Percentiles rank a stretch among this genome's conserved stretches.
Conservation (phyloP, 2,329 filamentous ascomycete species). For the Hypoxylon sp. region DNA sequence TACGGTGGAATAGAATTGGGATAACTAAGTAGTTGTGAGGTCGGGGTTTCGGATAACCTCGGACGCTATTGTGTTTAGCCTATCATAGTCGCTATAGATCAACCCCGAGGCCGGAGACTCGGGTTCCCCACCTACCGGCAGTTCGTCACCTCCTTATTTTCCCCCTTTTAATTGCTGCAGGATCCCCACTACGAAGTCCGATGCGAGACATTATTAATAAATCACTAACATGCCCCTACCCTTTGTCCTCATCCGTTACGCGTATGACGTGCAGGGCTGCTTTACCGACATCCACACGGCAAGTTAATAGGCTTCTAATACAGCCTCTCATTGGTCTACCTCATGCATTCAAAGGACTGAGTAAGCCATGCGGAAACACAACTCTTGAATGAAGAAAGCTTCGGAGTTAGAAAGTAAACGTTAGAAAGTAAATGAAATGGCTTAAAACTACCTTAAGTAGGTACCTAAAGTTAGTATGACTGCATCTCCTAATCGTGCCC, state of each 20-base stretch:
- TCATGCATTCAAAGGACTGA: not conserved
- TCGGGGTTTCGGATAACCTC: slow-evolving; percentile 45
- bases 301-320: not conserved
- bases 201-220: slow-evolving; percentile 32
- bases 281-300: slow-evolving; percentile 2
- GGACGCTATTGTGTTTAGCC: slow-evolving; percentile 42
- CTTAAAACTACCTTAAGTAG: too few species aligned
- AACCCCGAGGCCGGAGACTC: slow-evolving; percentile 43
- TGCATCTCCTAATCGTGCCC: not conserved
- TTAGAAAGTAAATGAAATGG: not conserved
- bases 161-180: slow-evolving; percentile 11
- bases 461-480: not conserved
- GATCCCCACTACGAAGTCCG: slow-evolving; percentile 19
- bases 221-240: slow-evolving; percentile 21
- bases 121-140: slow-evolving; percentile 44
- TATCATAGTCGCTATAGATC: slow-evolving; percentile 33
- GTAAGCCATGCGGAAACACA: not conserved
- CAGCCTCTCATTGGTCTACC: slow-evolving; percentile 17
- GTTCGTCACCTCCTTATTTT: slow-evolving; percentile 33
- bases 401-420: not conserved
- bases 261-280: slow-evolving; percentile 24
- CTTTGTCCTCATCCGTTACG: slow-evolving; percentile 22
- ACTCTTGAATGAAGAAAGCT: not conserved
- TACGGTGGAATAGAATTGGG: slow-evolving; percentile 10
- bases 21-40: slow-evolving; percentile 14